These are phyloP conservation scores for Wickerhamomyces subpelliculosus DNA, from an alignment of 805 yeast species.

Conservation along the genomic window DNA sequence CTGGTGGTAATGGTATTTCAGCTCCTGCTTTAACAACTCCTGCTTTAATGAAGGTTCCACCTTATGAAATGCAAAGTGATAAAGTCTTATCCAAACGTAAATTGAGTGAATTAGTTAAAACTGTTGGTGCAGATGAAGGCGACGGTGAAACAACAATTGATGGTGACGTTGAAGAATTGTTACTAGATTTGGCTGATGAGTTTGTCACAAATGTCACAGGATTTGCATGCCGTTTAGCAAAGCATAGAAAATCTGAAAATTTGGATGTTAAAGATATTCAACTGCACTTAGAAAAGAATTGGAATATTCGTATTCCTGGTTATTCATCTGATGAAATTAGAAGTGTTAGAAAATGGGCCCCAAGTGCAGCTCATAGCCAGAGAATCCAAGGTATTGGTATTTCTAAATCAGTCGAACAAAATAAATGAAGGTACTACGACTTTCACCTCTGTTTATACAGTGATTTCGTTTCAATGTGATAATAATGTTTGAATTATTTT, in stretches of 20 bases:
- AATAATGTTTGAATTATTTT: not conserved
- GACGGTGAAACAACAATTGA: conserved; percentile 87
- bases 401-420: conserved; percentile 45
- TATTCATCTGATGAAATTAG: conserved; percentile 87
- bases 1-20: conserved; percentile 76
- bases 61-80: conserved; percentile 75
- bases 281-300: conserved; percentile 82
- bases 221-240: conserved; percentile 92
- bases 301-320: conserved; percentile 95
- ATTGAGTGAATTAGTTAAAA: conserved; percentile 76
- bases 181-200: conserved; percentile 92
- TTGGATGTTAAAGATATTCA: conserved; percentile 88
- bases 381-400: conserved; percentile 61
- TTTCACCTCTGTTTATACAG: not conserved
- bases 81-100: conserved; percentile 86
- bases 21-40: conserved; percentile 72
- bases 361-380: conserved; percentile 55
- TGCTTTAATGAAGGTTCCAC: conserved; percentile 65
- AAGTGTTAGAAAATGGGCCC: conserved; percentile 64
- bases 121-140: conserved; percentile 80
- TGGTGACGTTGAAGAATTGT: conserved; percentile 90
- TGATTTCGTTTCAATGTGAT: too few species aligned
- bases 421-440: conserved; percentile 13
- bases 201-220: conserved; percentile 86
- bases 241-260: conserved; percentile 83